These are phyloP conservation scores for Mycena galopus DNA, from an alignment of 768 basidiomycete genomes.

Conservation along the genomic window DNA sequence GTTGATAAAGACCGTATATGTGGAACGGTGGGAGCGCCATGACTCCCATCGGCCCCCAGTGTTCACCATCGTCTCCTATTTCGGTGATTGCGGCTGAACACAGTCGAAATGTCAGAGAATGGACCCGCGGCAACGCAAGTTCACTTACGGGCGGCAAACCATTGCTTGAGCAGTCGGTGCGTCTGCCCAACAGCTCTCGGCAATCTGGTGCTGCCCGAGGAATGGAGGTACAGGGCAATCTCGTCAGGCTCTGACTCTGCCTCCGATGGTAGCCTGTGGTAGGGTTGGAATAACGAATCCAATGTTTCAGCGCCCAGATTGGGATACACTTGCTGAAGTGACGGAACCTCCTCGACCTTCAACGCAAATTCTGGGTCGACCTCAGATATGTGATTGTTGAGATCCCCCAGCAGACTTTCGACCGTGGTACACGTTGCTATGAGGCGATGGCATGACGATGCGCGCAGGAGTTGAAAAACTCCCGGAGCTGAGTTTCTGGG, in stretches of 20 bases:
- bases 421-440: conserved; percentile 46
- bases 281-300: conserved; percentile 45
- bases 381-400: conserved; percentile 41
- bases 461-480: conserved; percentile 50
- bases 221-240: conserved; percentile 56
- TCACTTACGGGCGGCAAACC: conserved; percentile 52
- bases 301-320: conserved; percentile 51
- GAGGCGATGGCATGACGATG: conserved; percentile 54
- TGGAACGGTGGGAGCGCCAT: background rate
- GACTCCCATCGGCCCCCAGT: background rate
- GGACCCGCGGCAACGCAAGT: background rate
- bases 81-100: conserved; percentile 13
- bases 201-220: conserved; percentile 64
- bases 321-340: conserved; percentile 52
- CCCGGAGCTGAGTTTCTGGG: conserved; percentile 54
- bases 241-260: conserved; percentile 39
- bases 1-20: background rate
- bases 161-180: conserved; percentile 46
- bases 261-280: conserved; percentile 31
- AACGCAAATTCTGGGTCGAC: conserved; percentile 40
- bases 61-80: background rate
- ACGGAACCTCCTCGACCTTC: conserved; percentile 49
- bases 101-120: background rate
- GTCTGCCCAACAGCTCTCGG: conserved; percentile 58
- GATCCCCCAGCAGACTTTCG: conserved; percentile 43